Base-by-base conservation (phyloP, 805 yeast genomes). In the Ogataea paradorogensis region DNA sequence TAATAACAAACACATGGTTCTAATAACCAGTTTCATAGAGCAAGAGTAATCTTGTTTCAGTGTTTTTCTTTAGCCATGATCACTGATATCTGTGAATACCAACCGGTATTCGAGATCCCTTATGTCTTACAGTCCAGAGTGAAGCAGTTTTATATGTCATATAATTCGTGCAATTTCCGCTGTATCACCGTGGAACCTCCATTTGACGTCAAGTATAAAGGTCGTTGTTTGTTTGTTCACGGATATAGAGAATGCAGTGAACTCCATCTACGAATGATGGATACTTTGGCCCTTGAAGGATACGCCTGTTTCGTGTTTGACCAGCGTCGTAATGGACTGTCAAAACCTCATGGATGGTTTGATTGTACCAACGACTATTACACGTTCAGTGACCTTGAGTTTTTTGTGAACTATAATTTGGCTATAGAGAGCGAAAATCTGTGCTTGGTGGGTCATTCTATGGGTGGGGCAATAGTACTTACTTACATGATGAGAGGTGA, bases 401-500 rank as follows among this genome's bases (percentile, higher is more conserved):
- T 40, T 15, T 40, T 40, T 24, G 33, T 40, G 15, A 27, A 27
- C 25, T 35, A 35, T 36, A 40, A 40, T 22, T 15, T 40, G 33
- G 24, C 40, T 2, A 27, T 40, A 21, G 44, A 40, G 9, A 40
- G 14, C 18, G 22, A 7, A 28, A 23, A 15, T 30, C 24, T 40
- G 15, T 21, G 14, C 15, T 28, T 40, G 20, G 36, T 40, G 18
- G 44, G 44, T 15, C 44, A 35, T 30, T 40, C 40, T 4, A 40
- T 40, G 44, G 44, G 44, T 2, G 44, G 39, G 8, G 39, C 44
- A 9, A 40, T 40, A n/a, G 44, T 40, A 15, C 36, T 40, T 25
- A 26, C 34, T 16, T 40, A 40, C 30, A 40, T 40, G 44, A 30
- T 30, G 35, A 14, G 3, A 4, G 44, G 44, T 6, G 22, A 22